Base-by-base conservation (phyloP, 306 rosid genomes). In the Rosa chinensis region DNA sequence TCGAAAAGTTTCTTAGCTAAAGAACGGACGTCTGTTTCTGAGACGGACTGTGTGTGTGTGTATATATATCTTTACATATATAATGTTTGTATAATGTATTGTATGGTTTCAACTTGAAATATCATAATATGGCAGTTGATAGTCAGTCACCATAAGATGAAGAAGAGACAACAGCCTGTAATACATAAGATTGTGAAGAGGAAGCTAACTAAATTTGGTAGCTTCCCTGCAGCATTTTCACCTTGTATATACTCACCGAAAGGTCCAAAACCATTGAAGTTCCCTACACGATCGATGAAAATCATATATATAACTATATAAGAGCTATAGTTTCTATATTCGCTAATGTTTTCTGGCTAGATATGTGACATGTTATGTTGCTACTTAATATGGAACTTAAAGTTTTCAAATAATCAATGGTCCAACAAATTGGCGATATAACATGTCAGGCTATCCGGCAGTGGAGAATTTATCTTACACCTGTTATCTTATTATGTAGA, bases 161-260 rank as follows among this genome's bases (percentile, higher is more conserved):
- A 63, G 66, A 61, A 74, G 48, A 47, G 66, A 73, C 47, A 77
- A 8, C 66, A 61, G 32, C 66, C 68, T 2, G 43, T 12, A 53
- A 79, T 44, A 49, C 84, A 66, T 67, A 76, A 39, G 18, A 67
- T 70, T 28, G 73, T 13, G 75, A 70, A 73, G 77, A 66, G 67
- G 77, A 72, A 50, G 79, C 73, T 58, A 52, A 74, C 59, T 59
- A 55, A 39, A 61, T 23, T 78, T 43, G 77, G 58, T n/a, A 58
- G 61, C 59, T 82, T 82, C 20, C 6, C 47, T 66, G 90, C 87
- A 66, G 43, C 71, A 70, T 16, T 66, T 84, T 80, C 86, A 70
- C 85, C 88, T 75, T 84, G 87, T 7, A 80, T 71, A 62, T 83
- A 86, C 21, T 84, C 87, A 80, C 85, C 91, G 20, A 73, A 73